Conservation (phyloP, 768 basidiomycete genomes). For the Amyloporia xantha region DNA sequence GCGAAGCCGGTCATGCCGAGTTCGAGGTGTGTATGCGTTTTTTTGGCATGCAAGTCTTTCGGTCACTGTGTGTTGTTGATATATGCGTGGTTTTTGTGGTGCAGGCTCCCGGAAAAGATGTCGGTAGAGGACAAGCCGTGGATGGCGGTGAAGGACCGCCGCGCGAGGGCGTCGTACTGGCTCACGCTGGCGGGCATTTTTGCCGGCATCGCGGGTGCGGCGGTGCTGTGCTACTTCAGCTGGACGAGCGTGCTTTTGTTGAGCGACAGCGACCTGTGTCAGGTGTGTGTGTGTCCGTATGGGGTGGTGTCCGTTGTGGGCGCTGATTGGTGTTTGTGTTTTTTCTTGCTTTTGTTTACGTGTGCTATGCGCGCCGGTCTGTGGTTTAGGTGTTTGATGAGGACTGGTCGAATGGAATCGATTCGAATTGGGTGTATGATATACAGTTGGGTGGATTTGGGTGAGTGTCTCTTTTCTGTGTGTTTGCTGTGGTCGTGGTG, state of each 20-base stretch:
- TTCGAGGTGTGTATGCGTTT: slow-evolving; percentile 9
- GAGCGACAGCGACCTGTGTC: slow-evolving; percentile 29
- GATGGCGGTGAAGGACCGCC: slow-evolving; percentile 36
- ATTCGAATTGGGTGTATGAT: slow-evolving; percentile 42
- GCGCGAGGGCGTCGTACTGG: slow-evolving; percentile 41
- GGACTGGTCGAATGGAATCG: slow-evolving; percentile 37
- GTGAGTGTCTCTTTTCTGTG: slow-evolving; percentile 11
- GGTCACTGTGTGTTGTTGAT: neutral
- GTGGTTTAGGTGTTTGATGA: slow-evolving; percentile 23
- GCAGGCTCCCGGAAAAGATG: slow-evolving; percentile 47
- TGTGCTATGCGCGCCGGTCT: neutral
- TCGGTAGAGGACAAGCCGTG: slow-evolving; percentile 44
- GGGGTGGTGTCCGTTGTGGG: too few species aligned
- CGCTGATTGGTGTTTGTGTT: too few species aligned
- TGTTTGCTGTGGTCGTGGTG: neutral
- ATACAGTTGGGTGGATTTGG: slow-evolving; percentile 51
- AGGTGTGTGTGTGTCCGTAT: slow-evolving; percentile 23
- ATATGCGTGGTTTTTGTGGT: slow-evolving; percentile 31
- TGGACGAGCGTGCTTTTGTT: slow-evolving; percentile 34
- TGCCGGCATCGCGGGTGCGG: slow-evolving; percentile 37
- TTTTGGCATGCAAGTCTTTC: neutral
- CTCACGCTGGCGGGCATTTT: slow-evolving; percentile 37
- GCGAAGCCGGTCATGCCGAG: slow-evolving; percentile 30
- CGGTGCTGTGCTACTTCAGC: slow-evolving; percentile 39
- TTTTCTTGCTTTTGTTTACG: neutral